Conservation (phyloP, 805 yeast species). For the Teunomyces atbi region DNA sequence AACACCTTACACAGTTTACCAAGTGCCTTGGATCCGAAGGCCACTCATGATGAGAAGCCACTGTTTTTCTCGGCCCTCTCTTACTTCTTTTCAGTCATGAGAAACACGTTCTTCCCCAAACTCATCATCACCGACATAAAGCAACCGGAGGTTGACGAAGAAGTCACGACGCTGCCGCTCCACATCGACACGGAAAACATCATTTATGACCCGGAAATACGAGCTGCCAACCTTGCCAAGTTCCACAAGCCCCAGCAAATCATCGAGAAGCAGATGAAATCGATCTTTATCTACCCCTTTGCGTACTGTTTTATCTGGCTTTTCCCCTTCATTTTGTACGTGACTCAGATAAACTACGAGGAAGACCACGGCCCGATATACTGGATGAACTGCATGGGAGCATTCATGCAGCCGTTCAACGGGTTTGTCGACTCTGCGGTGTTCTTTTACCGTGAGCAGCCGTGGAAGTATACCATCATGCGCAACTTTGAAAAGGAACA, state of each 20-base stretch:
- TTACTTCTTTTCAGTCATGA: conserved; percentile 24
- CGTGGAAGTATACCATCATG: conserved; percentile 61
- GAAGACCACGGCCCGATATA: conserved; percentile 48
- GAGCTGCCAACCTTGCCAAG: conserved; percentile 56
- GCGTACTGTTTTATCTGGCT: conserved; percentile 81
- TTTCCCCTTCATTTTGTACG: conserved; percentile 69
- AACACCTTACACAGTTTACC: conserved; percentile 26
- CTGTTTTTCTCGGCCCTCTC: conserved; percentile 30
- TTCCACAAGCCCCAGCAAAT: conserved; percentile 62
- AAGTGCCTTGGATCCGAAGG: conserved; percentile 10
- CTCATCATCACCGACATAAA: conserved; percentile 27
- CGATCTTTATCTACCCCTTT: conserved; percentile 79
- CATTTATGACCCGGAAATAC: conserved; percentile 42
- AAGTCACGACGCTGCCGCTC: conserved; percentile 16
- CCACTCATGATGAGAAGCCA: conserved; percentile 14
- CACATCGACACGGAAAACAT: conserved; percentile 19
- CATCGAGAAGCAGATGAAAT: conserved; percentile 74
- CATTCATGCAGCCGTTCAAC: conserved; percentile 76
- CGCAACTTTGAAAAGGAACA: conserved; percentile 37
- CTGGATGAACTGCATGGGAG: conserved; percentile 67
- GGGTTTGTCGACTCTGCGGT: conserved; percentile 77
- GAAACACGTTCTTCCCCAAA: conserved; percentile 25
- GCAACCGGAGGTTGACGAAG: conserved; percentile 27
- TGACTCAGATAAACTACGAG: conserved; percentile 53
- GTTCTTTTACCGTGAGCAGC: conserved; percentile 72